Base-by-base conservation (phyloP, 352 stramenopile genomes). In the Phytopythium mirpurense region DNA sequence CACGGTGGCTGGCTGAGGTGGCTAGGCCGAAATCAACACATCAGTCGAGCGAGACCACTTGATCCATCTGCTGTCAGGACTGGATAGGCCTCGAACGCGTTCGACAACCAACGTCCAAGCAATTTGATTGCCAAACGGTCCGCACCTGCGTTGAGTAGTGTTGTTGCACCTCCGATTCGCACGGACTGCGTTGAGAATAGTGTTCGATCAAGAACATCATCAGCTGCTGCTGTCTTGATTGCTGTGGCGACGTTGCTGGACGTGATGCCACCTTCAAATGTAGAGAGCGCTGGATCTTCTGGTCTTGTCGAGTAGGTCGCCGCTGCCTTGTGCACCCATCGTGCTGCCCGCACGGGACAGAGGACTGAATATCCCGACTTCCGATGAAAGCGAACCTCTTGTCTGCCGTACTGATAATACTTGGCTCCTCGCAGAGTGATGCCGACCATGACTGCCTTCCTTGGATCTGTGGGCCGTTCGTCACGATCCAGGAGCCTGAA, bases 161-260 rank as follows among this genome's bases (percentile, higher is more conserved):
- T 29, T 9, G 35, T 59, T 1, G 44, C 54, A 29, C 54, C 45
- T 24, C 54, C 45, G n/a, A 59, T 54, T 2, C 54, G 35, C 2
- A 59, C 38, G 23, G 54, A 59, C n/a, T 59, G 54, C 5, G 54
- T 59, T 11, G 45, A 59, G 21, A 50, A 59, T 0, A 21, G 26
- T 3, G 31, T 8, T 31, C 43, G 42, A 37, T 52, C 34, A 19
- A 38, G 18, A 15, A 34, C 53, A 18, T 26, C 7, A 18, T 8
- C 19, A 16, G 7, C 12, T 2, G 53, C 53, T 11, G 44, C 37
- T 2, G 5, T 9, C 27, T 54, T 59, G 5, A 59, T 47, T 0
- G 36, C 5, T n/a, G 44, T 18, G 5, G 41, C 42, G n/a, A 59
- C 11, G 14, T 59, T 44, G 1, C 16, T 46, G 4, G 52, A 52